These are phyloP conservation scores for Exophiala calicioides DNA, from an alignment of 2,329 filamentous ascomycete genomes.

Conservation along the genomic window DNA sequence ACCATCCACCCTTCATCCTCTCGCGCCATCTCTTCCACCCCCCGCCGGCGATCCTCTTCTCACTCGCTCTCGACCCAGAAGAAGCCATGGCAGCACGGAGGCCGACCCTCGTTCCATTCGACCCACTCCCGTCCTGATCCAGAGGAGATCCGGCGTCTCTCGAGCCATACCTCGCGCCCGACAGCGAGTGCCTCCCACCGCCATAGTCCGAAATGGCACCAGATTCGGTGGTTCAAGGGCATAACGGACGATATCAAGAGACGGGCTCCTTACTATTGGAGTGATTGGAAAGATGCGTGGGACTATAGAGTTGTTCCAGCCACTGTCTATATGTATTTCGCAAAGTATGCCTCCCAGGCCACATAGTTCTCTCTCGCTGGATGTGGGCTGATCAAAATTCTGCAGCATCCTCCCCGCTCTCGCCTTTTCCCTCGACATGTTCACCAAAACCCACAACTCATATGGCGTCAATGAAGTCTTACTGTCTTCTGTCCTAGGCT, in stretches of 20 bases:
- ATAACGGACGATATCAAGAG: slow-evolving; percentile 78
- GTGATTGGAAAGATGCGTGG: slow-evolving; percentile 85
- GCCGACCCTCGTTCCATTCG: slow-evolving; percentile 25
- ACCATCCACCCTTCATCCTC: slow-evolving; percentile 16
- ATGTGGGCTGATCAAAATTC: slow-evolving; percentile 9
- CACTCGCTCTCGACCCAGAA: slow-evolving; percentile 24
- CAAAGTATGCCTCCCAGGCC: slow-evolving; percentile 67
- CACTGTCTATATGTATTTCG: slow-evolving; percentile 93
- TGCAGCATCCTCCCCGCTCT: slow-evolving; percentile 78
- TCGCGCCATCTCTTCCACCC: slow-evolving; percentile 4
- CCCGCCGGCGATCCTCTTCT: slow-evolving; percentile 25
- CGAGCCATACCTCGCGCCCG: slow-evolving; percentile 20
- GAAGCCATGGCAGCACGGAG: slow-evolving; percentile 27
- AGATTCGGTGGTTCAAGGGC: slow-evolving; percentile 71
- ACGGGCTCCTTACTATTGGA: slow-evolving; percentile 73
- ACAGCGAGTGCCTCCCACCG: slow-evolving; percentile 23
- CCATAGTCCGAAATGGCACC: slow-evolving; percentile 65
- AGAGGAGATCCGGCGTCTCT: slow-evolving; percentile 28
- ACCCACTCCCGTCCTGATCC: slow-evolving; percentile 25
- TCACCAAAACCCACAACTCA: slow-evolving; percentile 78
- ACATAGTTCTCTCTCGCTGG: slow-evolving; percentile 17
- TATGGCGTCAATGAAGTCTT: slow-evolving; percentile 91
- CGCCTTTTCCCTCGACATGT: slow-evolving; percentile 92
- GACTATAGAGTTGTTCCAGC: slow-evolving; percentile 86
- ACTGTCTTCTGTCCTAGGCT: slow-evolving; percentile 78